Evolutionary conservation across 768 basidiomycete species (phyloP).

Genomic region (Amanita muscaria): DNA sequence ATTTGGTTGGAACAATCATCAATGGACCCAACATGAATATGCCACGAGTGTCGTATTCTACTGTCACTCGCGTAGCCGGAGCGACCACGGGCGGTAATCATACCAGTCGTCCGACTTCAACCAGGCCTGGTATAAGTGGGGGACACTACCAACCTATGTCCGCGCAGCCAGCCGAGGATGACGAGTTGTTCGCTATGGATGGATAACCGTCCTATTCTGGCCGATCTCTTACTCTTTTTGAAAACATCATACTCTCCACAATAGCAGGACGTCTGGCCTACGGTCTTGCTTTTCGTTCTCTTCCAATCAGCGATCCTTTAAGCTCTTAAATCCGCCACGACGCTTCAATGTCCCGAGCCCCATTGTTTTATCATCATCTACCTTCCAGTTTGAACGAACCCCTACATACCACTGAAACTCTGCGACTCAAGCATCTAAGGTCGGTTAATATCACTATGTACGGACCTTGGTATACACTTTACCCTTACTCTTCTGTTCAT

Average conservation of each 20-base stretch:
- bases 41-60: slow-evolving; percentile 1
- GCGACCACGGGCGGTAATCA: not conserved
- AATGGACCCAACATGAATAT: not conserved
- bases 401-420: not conserved
- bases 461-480: no score
- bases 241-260: no score
- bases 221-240: slow-evolving; percentile 3
- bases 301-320: no score
- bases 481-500: no score
- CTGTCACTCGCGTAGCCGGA: not conserved
- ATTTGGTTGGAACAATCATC: not conserved
- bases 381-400: not conserved
- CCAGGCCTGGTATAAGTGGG: not conserved
- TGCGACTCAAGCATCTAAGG: no score
- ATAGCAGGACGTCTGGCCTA: no score
- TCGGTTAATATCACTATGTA: no score
- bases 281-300: no score
- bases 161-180: slow-evolving; percentile 2
- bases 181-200: slow-evolving; percentile 6
- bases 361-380: not conserved
- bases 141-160: slow-evolving; percentile 1
- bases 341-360: no score
- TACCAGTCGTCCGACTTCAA: not conserved
- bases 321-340: no score
- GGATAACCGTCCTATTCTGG: not conserved